Percentiles rank a stretch among this genome's conserved stretches.
phyloP scores from a whole-genome alignment of 257 asterid species.

The Primulina tabacum region DNA sequence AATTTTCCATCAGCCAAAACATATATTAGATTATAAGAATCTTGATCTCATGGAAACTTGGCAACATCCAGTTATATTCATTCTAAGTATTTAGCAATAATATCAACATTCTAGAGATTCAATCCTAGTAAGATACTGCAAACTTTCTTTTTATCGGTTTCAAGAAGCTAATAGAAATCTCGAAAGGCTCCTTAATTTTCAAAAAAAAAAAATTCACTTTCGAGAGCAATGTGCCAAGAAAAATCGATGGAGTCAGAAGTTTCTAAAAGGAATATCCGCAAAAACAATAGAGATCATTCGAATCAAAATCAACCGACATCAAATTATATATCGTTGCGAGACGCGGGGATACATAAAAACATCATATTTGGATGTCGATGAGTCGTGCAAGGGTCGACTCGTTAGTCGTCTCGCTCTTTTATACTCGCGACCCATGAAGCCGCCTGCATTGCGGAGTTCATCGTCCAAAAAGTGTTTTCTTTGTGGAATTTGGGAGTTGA shows the following conservation, averaged over 20 bases:
- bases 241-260: neutral
- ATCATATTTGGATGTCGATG: neutral
- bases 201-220: too few relatives aligned
- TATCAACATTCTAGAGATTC: too few relatives aligned
- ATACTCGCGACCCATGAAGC: neutral
- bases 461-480: neutral
- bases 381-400: neutral
- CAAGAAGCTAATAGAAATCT: neutral
- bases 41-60: neutral
- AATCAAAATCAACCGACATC: neutral
- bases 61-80: neutral
- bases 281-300: too few relatives aligned
- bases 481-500: neutral
- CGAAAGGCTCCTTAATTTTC: neutral
- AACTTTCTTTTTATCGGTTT: too few relatives aligned
- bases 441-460: neutral
- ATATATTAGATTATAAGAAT: neutral
- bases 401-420: neutral
- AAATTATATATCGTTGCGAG: neutral
- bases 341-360: neutral
- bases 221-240: neutral
- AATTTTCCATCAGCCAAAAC: too few relatives aligned
- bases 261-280: neutral
- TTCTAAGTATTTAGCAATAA: neutral
- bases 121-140: neutral